Percentiles rank a stretch among this genome's conserved stretches.
Evolutionary conservation across 2,329 filamentous ascomycete genomes (phyloP).

Genomic region (Huntiella omanensis): DNA sequence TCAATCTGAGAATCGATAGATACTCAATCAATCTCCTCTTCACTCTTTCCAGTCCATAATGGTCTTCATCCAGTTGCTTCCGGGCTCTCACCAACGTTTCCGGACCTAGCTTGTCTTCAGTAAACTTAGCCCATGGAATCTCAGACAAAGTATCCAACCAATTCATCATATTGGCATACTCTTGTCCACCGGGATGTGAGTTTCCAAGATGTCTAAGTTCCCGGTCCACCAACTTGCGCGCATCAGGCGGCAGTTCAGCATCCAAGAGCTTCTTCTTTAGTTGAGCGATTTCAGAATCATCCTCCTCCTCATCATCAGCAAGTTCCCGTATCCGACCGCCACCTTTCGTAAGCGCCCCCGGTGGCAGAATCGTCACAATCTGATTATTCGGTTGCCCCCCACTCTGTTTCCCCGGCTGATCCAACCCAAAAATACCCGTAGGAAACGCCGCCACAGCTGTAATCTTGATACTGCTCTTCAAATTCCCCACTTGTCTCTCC

Average conservation of each 20-base stretch:
- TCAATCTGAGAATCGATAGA: slow-evolving; percentile 83
- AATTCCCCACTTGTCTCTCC: slow-evolving; percentile 59
- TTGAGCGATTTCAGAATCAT: slow-evolving; percentile 78
- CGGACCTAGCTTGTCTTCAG: slow-evolving; percentile 67
- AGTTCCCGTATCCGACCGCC: slow-evolving; percentile 19
- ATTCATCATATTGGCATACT: slow-evolving; percentile 82
- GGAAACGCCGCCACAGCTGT: slow-evolving; percentile 54
- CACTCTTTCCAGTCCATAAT: slow-evolving; percentile 90
- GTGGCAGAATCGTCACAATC: slow-evolving; percentile 18
- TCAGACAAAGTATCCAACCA: slow-evolving; percentile 89
- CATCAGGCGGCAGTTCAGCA: slow-evolving; percentile 65
- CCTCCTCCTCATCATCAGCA: slow-evolving; percentile 55
- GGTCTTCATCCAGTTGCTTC: slow-evolving; percentile 84
- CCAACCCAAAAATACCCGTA: slow-evolving; percentile 31
- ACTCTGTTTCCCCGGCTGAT: slow-evolving; percentile 15
- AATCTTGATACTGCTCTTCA: slow-evolving; percentile 77
- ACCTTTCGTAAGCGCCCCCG: background rate
- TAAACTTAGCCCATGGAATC: slow-evolving; percentile 76
- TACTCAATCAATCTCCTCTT: slow-evolving; percentile 95
- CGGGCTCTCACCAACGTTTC: slow-evolving; percentile 63
- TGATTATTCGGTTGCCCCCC: slow-evolving; percentile 17
- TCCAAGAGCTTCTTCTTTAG: slow-evolving; percentile 72
- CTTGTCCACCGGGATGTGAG: slow-evolving; percentile 90
- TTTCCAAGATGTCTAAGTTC: slow-evolving; percentile 78
- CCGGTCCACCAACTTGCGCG: slow-evolving; percentile 73